Conservation (phyloP, 331 rosid species). For the Acacia pycnantha region DNA sequence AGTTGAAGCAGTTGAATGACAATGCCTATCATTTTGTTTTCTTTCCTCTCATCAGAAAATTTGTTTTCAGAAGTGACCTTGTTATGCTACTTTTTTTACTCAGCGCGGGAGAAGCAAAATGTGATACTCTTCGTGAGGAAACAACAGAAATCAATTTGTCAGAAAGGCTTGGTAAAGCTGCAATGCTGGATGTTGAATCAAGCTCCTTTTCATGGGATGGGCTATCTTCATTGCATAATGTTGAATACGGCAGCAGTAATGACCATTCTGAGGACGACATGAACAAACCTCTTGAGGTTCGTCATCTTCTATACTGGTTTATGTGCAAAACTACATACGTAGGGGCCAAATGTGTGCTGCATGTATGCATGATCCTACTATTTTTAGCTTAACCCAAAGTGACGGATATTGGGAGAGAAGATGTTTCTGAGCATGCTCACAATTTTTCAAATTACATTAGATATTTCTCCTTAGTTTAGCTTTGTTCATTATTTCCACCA, state of each 20-base stretch:
- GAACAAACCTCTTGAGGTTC: slow-evolving; percentile 77
- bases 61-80: not conserved
- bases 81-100: slow-evolving; percentile 24
- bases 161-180: slow-evolving; percentile 94
- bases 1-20: not conserved
- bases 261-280: slow-evolving; percentile 88
- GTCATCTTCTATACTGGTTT: slow-evolving; percentile 16
- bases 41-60: not conserved
- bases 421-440: not conserved
- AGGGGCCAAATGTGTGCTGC: not conserved
- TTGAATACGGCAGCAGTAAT: slow-evolving; percentile 62
- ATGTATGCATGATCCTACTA: not conserved
- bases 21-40: not conserved
- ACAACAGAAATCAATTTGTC: slow-evolving; percentile 64
- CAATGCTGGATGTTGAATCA: slow-evolving; percentile 72
- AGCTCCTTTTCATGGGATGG: slow-evolving; percentile 70
- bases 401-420: not conserved
- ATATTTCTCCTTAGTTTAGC: not conserved
- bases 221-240: slow-evolving; percentile 83
- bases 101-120: slow-evolving; percentile 52
- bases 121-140: slow-evolving; percentile 41
- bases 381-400: not conserved
- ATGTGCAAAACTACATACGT: not conserved
- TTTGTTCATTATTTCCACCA: not conserved
- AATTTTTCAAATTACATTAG: not conserved